Evolutionary conservation across 768 basidiomycete species (phyloP).

Genomic region (Pulveroboletus sp.): DNA sequence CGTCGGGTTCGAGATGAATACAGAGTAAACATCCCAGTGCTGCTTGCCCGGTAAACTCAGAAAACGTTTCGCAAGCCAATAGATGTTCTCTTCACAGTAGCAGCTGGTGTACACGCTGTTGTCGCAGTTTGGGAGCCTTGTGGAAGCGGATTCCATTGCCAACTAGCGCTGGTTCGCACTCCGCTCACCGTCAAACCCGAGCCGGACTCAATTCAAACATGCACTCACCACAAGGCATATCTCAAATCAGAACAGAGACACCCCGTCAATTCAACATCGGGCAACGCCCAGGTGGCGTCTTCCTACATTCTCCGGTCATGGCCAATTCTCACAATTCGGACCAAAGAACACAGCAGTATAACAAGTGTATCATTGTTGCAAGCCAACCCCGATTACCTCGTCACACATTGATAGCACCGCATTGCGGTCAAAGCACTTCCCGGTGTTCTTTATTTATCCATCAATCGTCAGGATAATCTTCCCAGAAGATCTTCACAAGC

Average conservation of each 20-base stretch:
- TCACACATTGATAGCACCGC: slow-evolving; percentile 1
- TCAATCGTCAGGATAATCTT: slow-evolving; percentile 2
- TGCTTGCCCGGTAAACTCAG: slow-evolving; percentile 24
- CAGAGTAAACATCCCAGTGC: slow-evolving; percentile 49
- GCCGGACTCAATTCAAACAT: neutral
- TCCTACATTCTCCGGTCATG: neutral
- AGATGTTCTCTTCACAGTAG: slow-evolving; percentile 77
- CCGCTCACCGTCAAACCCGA: slow-evolving; percentile 16
- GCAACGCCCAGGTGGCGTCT: slow-evolving; percentile 4
- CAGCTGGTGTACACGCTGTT: slow-evolving; percentile 51
- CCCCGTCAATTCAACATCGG: neutral
- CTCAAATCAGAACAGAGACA: slow-evolving; percentile 3
- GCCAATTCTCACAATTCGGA: slow-evolving; percentile 4
- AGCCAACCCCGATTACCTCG: neutral
- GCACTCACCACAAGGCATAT: neutral
- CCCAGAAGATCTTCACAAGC: neutral
- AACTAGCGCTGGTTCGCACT: slow-evolving; percentile 13
- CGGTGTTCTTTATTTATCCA: neutral
- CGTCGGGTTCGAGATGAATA: slow-evolving; percentile 64
- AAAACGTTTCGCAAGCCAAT: slow-evolving; percentile 52
- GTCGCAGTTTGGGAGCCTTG: slow-evolving; percentile 17
- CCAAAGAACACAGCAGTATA: slow-evolving; percentile 7
- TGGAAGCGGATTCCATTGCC: slow-evolving; percentile 17
- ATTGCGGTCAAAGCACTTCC: slow-evolving; percentile 3
- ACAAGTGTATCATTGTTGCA: too few relatives aligned